phyloP scores from a whole-genome alignment of 163 green algal species.

The Scenedesmus sp. region DNA sequence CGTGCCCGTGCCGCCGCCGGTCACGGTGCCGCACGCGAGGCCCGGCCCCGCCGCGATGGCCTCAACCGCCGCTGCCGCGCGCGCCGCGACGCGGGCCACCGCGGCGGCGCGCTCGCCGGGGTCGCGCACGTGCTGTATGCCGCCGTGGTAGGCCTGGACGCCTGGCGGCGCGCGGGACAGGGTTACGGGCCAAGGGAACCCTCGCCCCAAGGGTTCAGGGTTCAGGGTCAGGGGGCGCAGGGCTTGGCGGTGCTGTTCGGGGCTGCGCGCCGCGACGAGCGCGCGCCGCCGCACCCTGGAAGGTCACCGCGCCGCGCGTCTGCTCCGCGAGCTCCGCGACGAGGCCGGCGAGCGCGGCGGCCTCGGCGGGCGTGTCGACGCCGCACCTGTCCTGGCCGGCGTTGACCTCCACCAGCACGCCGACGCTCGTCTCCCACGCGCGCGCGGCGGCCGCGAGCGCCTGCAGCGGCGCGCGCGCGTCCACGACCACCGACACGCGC shows the following conservation, averaged over 20 bases:
- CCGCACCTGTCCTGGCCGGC: slow-evolving; percentile 58
- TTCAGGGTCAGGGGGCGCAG: too few relatives aligned
- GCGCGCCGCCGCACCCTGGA: too few relatives aligned
- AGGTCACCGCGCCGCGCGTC: slow-evolving; percentile 19
- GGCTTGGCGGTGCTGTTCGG: too few relatives aligned
- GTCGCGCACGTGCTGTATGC: slow-evolving; percentile 56
- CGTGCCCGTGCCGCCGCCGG: slow-evolving; percentile 52
- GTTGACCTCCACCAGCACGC: slow-evolving; percentile 61
- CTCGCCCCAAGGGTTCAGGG: too few relatives aligned
- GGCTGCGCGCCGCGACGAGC: too few relatives aligned
- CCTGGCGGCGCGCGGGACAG: slow-evolving; percentile 20
- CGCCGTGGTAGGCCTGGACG: slow-evolving; percentile 62
- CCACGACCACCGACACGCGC: slow-evolving; percentile 48
- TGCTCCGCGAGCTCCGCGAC: slow-evolving; percentile 4
- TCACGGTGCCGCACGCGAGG: slow-evolving; percentile 42
- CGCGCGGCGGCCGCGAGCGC: slow-evolving; percentile 4
- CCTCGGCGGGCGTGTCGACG: slow-evolving; percentile 45
- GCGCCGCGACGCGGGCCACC: slow-evolving; percentile 22
- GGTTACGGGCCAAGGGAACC: too few relatives aligned
- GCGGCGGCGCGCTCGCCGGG: neutral
- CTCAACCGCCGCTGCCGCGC: slow-evolving; percentile 22
- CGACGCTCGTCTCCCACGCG: slow-evolving; percentile 16
- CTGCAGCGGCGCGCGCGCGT: slow-evolving; percentile 43
- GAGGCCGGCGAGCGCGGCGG: slow-evolving; percentile 37
- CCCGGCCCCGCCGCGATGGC: slow-evolving; percentile 14